Conservation (phyloP, 2,329 filamentous ascomycete species). For the Neophaeococcomyces aloes region DNA sequence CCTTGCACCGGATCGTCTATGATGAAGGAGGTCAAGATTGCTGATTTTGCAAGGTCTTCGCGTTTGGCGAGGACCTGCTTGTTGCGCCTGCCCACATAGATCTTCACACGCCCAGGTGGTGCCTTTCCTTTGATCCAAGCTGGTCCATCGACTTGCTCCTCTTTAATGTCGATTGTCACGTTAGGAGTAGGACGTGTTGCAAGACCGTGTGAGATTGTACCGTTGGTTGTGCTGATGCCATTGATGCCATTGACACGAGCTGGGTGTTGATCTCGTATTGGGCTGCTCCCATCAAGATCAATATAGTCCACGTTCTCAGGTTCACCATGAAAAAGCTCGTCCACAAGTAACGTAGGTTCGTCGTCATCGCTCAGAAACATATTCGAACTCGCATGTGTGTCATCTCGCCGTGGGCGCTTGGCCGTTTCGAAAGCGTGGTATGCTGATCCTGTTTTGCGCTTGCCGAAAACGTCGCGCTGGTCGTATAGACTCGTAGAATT, state of each 20-base stretch:
- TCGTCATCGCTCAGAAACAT: slow-evolving; percentile 6
- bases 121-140: neutral
- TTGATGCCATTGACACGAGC: too few species aligned
- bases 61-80: slow-evolving; percentile 9
- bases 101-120: slow-evolving; percentile 8
- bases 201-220: too few species aligned
- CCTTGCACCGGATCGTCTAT: slow-evolving; percentile 4
- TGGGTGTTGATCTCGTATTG: too few species aligned
- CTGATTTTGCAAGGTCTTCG: slow-evolving; percentile 14
- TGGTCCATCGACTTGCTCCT: neutral
- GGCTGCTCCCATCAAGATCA: neutral
- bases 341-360: neutral
- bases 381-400: neutral
- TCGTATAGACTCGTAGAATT: too few species aligned
- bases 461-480: neutral
- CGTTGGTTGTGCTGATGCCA: too few species aligned
- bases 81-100: slow-evolving; percentile 14
- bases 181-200: neutral
- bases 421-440: neutral
- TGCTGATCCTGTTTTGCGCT: neutral
- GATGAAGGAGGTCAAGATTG: slow-evolving; percentile 11
- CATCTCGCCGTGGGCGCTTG: neutral
- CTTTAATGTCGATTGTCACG: slow-evolving; percentile 12
- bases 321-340: neutral
- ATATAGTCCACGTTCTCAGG: neutral